Evolutionary conservation across 345 rosid species (phyloP).

Genomic region (Camelina hispida): DNA sequence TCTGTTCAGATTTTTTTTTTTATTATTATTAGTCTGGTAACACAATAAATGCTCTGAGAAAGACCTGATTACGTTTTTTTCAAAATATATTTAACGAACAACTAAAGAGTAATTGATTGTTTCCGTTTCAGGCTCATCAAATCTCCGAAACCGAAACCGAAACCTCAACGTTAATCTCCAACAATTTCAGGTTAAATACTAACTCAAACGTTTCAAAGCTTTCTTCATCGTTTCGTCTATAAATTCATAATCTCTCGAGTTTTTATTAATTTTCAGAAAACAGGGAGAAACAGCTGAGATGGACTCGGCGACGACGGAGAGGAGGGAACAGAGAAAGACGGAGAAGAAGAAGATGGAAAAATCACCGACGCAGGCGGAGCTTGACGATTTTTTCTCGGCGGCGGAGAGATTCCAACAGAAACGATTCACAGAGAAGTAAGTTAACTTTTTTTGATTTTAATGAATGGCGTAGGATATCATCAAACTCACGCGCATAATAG

Average conservation of each 20-base stretch:
- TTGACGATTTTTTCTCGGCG: conserved; percentile 52
- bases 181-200: conserved; percentile 33
- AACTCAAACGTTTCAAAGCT: background rate
- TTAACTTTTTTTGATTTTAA: background rate
- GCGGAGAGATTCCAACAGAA: conserved; percentile 52
- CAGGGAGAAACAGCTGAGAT: conserved; percentile 39
- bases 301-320: conserved; percentile 39
- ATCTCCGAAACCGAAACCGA: conserved; percentile 40
- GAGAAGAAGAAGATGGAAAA: conserved; percentile 21
- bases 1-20: background rate
- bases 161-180: conserved; percentile 35
- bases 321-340: background rate
- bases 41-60: conserved; percentile 26
- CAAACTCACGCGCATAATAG: background rate
- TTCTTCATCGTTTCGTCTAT: background rate
- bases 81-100: background rate
- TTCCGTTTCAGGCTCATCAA: conserved; percentile 33
- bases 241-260: conserved; percentile 1
- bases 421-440: conserved; percentile 63
- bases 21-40: conserved; percentile 1
- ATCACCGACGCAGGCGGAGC: conserved; percentile 49
- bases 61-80: conserved; percentile 12
- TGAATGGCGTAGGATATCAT: conserved; percentile 46
- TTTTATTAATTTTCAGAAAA: conserved; percentile 1
- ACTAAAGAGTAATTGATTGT: background rate